Conservation (phyloP, 768 basidiomycete species). For the Ramaria rubella region DNA sequence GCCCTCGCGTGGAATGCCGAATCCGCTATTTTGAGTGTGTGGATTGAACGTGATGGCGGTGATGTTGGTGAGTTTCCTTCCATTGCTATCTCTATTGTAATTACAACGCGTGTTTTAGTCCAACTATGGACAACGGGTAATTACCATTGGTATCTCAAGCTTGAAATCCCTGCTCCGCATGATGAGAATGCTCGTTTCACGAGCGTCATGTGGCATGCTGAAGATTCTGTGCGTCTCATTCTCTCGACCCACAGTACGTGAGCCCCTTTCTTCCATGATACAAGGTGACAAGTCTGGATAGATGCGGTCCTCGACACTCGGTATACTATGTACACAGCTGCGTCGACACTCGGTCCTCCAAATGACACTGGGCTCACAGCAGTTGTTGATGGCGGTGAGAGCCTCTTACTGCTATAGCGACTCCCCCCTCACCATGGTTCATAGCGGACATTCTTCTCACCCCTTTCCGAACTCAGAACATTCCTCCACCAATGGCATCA, state of each 20-base stretch:
- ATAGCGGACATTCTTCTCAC: conserved; percentile 75
- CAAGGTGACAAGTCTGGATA: conserved; percentile 39
- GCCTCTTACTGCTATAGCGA: background rate
- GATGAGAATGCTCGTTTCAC: conserved; percentile 51
- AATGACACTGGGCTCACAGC: conserved; percentile 79
- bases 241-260: conserved; percentile 60
- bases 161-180: conserved; percentile 59
- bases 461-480: conserved; percentile 87
- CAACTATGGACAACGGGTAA: conserved; percentile 95
- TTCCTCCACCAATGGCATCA: conserved; percentile 98
- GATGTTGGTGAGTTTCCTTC: conserved; percentile 58
- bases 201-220: conserved; percentile 82
- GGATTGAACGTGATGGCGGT: conserved; percentile 62
- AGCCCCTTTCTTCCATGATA: no score
- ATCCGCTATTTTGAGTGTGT: conserved; percentile 77
- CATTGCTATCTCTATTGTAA: background rate
- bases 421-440: conserved; percentile 2
- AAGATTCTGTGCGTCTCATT: conserved; percentile 57
- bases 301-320: conserved; percentile 54
- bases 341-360: conserved; percentile 52
- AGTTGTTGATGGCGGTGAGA: conserved; percentile 82
- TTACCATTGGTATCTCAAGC: conserved; percentile 98
- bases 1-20: conserved; percentile 86
- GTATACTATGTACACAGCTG: conserved; percentile 73
- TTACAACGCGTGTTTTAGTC: conserved; percentile 41